Percentiles rank a stretch among this genome's conserved stretches.
Evolutionary conservation across 1,284 basidiomycete species (phyloP).

Genomic region (Sporisorium sorghi): DNA sequence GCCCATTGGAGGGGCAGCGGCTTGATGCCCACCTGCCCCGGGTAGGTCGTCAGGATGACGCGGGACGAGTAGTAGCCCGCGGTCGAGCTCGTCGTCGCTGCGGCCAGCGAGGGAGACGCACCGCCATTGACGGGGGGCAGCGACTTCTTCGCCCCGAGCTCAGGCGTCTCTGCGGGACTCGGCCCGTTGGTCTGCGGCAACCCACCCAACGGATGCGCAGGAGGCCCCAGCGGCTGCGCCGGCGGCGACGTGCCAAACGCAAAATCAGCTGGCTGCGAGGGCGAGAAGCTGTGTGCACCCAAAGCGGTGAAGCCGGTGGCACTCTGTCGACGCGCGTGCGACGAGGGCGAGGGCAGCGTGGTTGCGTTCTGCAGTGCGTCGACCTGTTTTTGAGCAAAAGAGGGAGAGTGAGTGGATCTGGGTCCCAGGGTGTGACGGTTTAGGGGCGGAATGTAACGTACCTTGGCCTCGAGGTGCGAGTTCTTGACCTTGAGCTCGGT

Average conservation of each 20-base stretch:
- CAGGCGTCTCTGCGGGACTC: constrained; percentile 58
- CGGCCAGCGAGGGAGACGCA: constrained; percentile 29
- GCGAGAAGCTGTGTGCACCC: constrained; percentile 41
- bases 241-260: constrained; percentile 54
- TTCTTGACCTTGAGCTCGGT: constrained; percentile 61
- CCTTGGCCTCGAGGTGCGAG: constrained; percentile 61
- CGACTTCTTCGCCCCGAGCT: constrained; percentile 31
- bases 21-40: constrained; percentile 72
- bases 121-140: constrained; percentile 25
- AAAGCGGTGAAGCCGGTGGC: constrained; percentile 53
- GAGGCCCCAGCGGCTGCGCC: constrained; percentile 54
- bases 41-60: constrained; percentile 64
- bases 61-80: constrained; percentile 49
- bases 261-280: constrained; percentile 34
- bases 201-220: constrained; percentile 31
- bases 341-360: constrained; percentile 47
- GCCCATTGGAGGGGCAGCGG: constrained; percentile 87
- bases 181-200: constrained; percentile 51
- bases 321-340: constrained; percentile 44
- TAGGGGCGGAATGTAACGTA: no score
- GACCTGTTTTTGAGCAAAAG: constrained; percentile 14
- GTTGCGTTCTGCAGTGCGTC: constrained; percentile 54
- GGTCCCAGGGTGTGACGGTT: no score
- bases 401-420: neutral
- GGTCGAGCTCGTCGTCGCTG: constrained; percentile 27